phyloP scores from a whole-genome alignment of 768 basidiomycete species.

The Asterophora lycoperdoides region DNA sequence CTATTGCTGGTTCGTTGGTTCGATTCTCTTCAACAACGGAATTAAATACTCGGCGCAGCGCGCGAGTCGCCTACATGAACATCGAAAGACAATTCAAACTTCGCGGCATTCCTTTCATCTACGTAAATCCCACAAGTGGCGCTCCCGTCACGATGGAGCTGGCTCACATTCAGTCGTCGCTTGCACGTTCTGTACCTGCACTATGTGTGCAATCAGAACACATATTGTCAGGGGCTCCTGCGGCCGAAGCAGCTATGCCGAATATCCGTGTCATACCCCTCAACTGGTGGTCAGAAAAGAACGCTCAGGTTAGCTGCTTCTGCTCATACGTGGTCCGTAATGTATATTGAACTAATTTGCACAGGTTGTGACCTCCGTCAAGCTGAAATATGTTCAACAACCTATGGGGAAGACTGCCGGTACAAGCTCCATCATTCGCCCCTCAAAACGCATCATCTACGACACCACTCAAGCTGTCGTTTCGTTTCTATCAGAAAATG shows the following conservation, averaged over 20 bases:
- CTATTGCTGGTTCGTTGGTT: constrained; percentile 69
- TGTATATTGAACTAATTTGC: constrained; percentile 3
- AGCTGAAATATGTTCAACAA: constrained; percentile 86
- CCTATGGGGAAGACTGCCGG: constrained; percentile 70
- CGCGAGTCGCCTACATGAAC: constrained; percentile 85
- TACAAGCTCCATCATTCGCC: constrained; percentile 65
- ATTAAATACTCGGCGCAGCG: constrained; percentile 39
- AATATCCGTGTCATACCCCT: constrained; percentile 86
- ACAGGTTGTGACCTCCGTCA: constrained; percentile 84
- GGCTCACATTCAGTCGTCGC: constrained; percentile 61
- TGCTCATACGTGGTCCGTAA: constrained; percentile 4
- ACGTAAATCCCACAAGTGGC: constrained; percentile 57
- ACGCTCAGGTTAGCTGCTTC: constrained; percentile 44
- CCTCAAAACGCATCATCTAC: constrained; percentile 84
- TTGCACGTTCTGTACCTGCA: constrained; percentile 75
- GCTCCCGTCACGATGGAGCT: constrained; percentile 41
- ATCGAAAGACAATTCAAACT: constrained; percentile 86
- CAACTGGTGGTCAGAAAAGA: constrained; percentile 87
- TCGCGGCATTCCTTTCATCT: constrained; percentile 71
- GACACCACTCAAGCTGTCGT: constrained; percentile 87
- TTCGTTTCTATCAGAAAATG: constrained; percentile 81
- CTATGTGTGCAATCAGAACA: constrained; percentile 79
- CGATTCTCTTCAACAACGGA: neutral
- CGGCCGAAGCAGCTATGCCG: constrained; percentile 89
- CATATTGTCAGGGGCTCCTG: constrained; percentile 78